Conservation (phyloP, 257 asterid genomes). For the Apocynum venetum region DNA sequence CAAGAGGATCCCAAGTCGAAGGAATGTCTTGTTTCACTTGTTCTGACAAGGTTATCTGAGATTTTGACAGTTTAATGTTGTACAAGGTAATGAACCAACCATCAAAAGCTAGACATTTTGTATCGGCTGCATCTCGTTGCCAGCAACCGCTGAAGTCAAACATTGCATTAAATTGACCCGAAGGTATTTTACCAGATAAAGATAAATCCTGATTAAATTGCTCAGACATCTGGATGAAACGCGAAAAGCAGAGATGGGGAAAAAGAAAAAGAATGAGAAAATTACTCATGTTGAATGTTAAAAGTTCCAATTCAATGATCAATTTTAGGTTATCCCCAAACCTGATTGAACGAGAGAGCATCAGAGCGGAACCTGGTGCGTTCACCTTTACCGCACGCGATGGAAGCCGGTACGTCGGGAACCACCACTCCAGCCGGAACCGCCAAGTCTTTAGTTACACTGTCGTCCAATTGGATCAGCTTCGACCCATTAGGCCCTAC, state of each 20-base stretch:
- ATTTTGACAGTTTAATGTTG: constrained; percentile 60
- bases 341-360: constrained; percentile 69
- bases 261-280: neutral
- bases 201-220: constrained; percentile 67
- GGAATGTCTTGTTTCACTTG: constrained; percentile 63
- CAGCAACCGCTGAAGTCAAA: constrained; percentile 66
- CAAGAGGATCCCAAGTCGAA: constrained; percentile 66
- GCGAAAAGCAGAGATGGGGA: neutral
- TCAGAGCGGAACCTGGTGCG: constrained; percentile 80
- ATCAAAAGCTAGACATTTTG: constrained; percentile 65
- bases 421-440: constrained; percentile 68
- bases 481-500: constrained; percentile 54
- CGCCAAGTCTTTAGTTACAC: constrained; percentile 39
- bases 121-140: constrained; percentile 58
- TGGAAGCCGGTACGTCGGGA: constrained; percentile 44
- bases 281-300: neutral
- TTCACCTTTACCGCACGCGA: constrained; percentile 83
- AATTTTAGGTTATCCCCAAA: constrained; percentile 2
- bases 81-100: constrained; percentile 70
- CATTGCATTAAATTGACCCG: constrained; percentile 66
- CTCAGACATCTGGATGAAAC: constrained; percentile 63
- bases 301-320: neutral
- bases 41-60: constrained; percentile 51
- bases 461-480: constrained; percentile 48
- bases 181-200: constrained; percentile 67